Conservation (phyloP, 2,329 filamentous ascomycete species). For the Teratosphaeria zuluensis region DNA sequence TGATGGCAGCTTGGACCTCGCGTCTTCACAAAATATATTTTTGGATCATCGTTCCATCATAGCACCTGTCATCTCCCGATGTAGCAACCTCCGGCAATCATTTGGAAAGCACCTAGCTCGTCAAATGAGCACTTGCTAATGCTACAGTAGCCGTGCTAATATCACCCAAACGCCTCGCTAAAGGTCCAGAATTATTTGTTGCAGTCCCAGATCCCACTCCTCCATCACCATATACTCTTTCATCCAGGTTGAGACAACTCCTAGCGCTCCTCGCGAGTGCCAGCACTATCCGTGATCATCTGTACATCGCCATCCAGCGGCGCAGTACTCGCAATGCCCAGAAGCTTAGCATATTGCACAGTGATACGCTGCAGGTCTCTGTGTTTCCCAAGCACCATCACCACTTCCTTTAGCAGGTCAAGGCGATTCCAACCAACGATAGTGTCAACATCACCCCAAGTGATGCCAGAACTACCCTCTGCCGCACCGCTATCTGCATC, state of each 20-base stretch:
- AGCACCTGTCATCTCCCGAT: background rate
- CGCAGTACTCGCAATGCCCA: background rate
- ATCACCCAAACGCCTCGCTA: background rate
- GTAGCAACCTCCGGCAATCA: background rate
- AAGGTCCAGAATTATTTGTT: background rate
- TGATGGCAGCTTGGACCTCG: no score
- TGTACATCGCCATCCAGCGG: background rate
- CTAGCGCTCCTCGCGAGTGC: background rate
- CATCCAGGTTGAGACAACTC: background rate
- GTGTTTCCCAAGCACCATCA: slow-evolving; percentile 95
- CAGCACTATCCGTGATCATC: background rate
- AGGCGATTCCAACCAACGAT: slow-evolving; percentile 87
- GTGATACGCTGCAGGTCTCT: slow-evolving; percentile 87
- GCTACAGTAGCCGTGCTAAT: background rate
- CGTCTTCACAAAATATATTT: no score
- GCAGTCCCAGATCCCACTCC: background rate
- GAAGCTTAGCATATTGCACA: slow-evolving; percentile 82
- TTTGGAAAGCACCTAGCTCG: background rate
- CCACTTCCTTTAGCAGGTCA: slow-evolving; percentile 79
- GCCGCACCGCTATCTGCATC: slow-evolving; percentile 26
- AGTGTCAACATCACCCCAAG: slow-evolving; percentile 54
- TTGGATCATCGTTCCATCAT: no score
- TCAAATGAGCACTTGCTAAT: background rate
- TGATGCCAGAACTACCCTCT: slow-evolving; percentile 45
- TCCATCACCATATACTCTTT: background rate